These are phyloP conservation scores for Vinca minor DNA, from an alignment of 257 asterid genomes.

Conservation along the genomic window DNA sequence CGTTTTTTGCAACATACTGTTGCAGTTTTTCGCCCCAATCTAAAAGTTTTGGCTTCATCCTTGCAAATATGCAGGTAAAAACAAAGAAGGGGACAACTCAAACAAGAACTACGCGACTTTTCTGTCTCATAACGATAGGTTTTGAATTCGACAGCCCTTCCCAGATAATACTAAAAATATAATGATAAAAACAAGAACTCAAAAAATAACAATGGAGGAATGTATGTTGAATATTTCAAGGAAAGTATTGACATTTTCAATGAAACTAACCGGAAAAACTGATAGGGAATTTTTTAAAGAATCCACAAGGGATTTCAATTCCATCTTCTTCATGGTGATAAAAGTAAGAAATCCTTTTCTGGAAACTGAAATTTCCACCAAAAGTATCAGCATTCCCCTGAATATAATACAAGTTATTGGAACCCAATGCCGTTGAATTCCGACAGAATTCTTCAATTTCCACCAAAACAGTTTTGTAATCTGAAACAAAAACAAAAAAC, in stretches of 20 bases:
- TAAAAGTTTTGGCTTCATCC: no score
- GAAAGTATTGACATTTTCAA: background rate
- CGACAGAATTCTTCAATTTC: conserved; percentile 31
- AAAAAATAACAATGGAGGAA: background rate
- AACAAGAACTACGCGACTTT: no score
- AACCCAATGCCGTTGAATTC: conserved; percentile 31
- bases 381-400: conserved; percentile 44
- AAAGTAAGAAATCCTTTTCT: conserved; percentile 44
- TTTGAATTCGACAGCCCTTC: no score
- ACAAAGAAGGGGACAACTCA: no score
- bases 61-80: no score
- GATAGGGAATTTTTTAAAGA: conserved; percentile 53
- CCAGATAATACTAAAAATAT: no score
- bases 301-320: conserved; percentile 69
- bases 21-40: no score
- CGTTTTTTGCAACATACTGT: no score
- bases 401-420: conserved; percentile 35
- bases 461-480: conserved; percentile 44
- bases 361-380: conserved; percentile 64
- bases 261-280: conserved; percentile 41
- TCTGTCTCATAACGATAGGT: no score
- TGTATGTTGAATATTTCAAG: no score
- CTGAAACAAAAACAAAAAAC: conserved; percentile 25
- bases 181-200: background rate
- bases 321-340: conserved; percentile 28